phyloP scores from a whole-genome alignment of 106 monocot genomes.

The Phalaenopsis equestris region DNA sequence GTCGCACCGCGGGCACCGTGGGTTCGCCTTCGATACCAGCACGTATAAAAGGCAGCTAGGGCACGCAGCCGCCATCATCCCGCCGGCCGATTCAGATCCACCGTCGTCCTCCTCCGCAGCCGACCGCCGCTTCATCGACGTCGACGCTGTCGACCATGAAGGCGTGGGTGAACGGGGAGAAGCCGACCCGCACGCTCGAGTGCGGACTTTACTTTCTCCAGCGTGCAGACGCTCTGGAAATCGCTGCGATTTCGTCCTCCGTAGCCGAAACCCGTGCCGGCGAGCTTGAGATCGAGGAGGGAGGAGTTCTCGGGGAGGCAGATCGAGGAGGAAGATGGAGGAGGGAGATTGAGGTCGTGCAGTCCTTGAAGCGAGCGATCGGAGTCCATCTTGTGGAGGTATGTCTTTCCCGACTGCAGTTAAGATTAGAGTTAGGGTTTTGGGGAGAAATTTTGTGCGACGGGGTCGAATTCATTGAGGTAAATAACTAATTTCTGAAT shows the following conservation, averaged over 20 bases:
- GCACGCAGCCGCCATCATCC: conserved; percentile 70
- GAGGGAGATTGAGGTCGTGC: conserved; percentile 49
- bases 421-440: not conserved
- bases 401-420: conserved; percentile 27
- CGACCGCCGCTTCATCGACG: conserved; percentile 17
- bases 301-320: not conserved
- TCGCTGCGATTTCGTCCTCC: conserved; percentile 5
- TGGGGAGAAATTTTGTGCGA: not conserved
- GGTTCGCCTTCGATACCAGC: conserved; percentile 47
- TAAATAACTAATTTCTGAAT: not conserved
- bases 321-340: not conserved
- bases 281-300: conserved; percentile 25
- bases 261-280: not conserved
- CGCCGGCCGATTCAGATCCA: conserved; percentile 7
- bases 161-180: not conserved
- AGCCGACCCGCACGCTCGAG: not conserved
- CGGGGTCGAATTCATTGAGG: no score
- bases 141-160: conserved; percentile 5
- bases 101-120: conserved; percentile 20
- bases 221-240: conserved; percentile 49
- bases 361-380: conserved; percentile 3
- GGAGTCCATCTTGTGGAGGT: conserved; percentile 15
- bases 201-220: conserved; percentile 12
- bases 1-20: conserved; percentile 52
- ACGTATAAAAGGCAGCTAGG: conserved; percentile 75